Evolutionary conservation across 805 yeast species (phyloP).

Genomic region (Hanseniaspora valbyensis): DNA sequence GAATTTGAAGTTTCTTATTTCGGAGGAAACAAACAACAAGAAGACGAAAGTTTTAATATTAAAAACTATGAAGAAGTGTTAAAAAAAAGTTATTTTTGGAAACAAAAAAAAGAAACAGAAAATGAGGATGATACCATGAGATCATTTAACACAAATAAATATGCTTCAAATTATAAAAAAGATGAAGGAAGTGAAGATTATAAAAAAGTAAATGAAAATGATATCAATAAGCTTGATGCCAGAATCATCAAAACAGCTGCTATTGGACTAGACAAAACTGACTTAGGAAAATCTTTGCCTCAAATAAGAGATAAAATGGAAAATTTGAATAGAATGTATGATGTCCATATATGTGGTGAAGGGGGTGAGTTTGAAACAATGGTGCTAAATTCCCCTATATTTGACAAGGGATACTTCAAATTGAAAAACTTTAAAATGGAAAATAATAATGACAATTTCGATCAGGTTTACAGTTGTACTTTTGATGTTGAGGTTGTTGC

Average conservation of each 20-base stretch:
- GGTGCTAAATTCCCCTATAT: conserved; percentile 84
- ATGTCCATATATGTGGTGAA: conserved; percentile 93
- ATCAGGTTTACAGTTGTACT: conserved; percentile 60
- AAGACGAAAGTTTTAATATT: no score
- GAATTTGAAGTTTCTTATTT: no score
- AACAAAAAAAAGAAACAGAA: no score
- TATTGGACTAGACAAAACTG: conserved; percentile 55
- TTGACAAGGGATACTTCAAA: conserved; percentile 35
- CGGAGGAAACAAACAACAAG: no score
- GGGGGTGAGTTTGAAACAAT: conserved; percentile 97
- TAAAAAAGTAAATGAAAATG: conserved; percentile 13
- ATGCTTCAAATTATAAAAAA: no score
- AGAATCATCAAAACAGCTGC: conserved; percentile 89
- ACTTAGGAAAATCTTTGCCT: conserved; percentile 58
- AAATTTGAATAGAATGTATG: conserved; percentile 51
- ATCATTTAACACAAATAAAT: no score
- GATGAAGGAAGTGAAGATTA: no score
- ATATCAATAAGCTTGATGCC: conserved; percentile 47
- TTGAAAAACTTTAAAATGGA: conserved; percentile 25
- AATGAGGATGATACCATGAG: no score
- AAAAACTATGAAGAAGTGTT: no score
- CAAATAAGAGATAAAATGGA: conserved; percentile 50
- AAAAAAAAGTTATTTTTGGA: no score
- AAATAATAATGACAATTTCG: conserved; percentile 33
- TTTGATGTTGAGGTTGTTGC: conserved; percentile 43